Evolutionary conservation across 2,329 filamentous ascomycete species (phyloP).

Genomic region (Alternaria conjuncta): DNA sequence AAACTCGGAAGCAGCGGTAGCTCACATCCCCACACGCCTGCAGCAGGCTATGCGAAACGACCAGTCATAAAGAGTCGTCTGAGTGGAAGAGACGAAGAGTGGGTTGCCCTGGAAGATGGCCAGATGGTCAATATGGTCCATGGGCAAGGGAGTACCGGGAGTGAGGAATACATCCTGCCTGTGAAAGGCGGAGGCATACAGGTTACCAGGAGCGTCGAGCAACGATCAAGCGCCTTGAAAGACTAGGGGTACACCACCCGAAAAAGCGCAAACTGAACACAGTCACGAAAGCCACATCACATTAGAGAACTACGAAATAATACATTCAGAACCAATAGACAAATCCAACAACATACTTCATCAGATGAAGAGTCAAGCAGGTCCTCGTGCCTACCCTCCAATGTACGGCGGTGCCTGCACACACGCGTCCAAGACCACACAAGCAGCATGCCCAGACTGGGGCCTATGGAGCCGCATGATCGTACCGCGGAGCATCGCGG

Average conservation of each 20-base stretch:
- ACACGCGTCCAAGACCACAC: neutral
- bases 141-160: constrained; percentile 4
- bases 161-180: constrained; percentile 8
- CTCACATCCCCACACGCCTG: constrained; percentile 2
- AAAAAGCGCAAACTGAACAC: neutral
- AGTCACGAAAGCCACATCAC: neutral
- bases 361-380: neutral
- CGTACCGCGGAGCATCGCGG: neutral
- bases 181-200: constrained; percentile 4
- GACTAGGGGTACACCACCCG: neutral
- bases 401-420: neutral
- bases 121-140: constrained; percentile 8
- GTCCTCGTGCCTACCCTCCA: neutral
- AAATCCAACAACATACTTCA: neutral
- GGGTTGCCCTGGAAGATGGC: constrained; percentile 8
- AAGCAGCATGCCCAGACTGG: neutral
- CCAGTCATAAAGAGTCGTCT: constrained; percentile 9
- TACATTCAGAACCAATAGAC: neutral
- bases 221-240: constrained; percentile 1
- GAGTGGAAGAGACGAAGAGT: constrained; percentile 11
- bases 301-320: neutral
- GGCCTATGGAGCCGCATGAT: neutral
- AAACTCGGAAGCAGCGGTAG: constrained; percentile 8
- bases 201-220: constrained; percentile 9
- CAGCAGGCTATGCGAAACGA: constrained; percentile 6